Conservation (phyloP, 192 early-diverging fungal genomes). For the Mortierella alpina region DNA sequence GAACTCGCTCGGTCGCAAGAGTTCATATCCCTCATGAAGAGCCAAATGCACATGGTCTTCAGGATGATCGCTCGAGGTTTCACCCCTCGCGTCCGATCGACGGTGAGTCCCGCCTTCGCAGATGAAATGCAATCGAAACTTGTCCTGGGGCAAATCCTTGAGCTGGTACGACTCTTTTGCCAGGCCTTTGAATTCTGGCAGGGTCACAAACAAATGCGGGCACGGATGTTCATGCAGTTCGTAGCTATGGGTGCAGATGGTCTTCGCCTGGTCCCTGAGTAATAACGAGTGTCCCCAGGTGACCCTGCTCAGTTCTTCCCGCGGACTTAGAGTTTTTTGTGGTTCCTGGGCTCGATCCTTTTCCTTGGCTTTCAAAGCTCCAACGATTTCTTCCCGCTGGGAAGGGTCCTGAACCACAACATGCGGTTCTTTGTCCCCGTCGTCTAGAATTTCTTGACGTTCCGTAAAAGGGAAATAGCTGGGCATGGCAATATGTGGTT, state of each 20-base stretch:
- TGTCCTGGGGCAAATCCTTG: background rate
- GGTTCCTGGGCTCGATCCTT: too few species aligned
- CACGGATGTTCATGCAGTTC: background rate
- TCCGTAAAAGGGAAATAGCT: too few species aligned
- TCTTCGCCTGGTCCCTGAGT: too few species aligned
- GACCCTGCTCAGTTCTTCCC: too few species aligned
- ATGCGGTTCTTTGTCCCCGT: too few species aligned
- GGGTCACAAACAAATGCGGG: background rate
- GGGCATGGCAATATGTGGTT: too few species aligned
- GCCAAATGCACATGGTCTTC: conserved; percentile 1
- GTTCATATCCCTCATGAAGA: background rate
- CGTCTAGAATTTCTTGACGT: too few species aligned
- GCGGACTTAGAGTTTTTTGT: too few species aligned
- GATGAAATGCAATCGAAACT: background rate
- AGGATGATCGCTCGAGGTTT: background rate
- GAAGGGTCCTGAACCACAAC: too few species aligned
- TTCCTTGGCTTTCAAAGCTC: too few species aligned
- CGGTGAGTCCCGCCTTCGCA: background rate
- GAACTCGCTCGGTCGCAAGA: background rate
- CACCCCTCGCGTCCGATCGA: background rate
- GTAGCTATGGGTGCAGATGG: background rate
- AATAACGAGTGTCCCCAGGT: too few species aligned
- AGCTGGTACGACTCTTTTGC: background rate
- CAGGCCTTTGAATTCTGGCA: background rate
- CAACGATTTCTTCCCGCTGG: too few species aligned